Base-by-base conservation (phyloP, 2,329 filamentous ascomycete species). In the Epichloe hybrida region DNA sequence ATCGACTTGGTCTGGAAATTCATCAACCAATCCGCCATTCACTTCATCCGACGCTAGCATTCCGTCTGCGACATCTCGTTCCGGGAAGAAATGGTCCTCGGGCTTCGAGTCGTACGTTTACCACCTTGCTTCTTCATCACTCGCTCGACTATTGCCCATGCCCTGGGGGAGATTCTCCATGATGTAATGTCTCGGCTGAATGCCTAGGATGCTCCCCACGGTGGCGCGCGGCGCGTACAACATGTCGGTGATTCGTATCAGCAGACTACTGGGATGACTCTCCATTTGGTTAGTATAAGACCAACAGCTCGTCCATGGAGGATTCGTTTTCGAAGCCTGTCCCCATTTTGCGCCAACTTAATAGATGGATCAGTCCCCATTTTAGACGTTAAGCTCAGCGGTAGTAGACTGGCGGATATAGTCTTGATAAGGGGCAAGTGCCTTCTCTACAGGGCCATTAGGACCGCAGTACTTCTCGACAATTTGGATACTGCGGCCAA, bases 161-260 rank as follows among this genome's bases (percentile, higher is more conserved):
- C 83, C 84, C 54, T 77, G 79, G 23, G 87, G 68, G 2, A 86
- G 71, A 60, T 88, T 88, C 62, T 88, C 84, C 85, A 88, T 88
- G 58, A 88, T 72, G 53, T 88, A 84, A 56, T 87, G 83, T 1
- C 78, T 79, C 0, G 85, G 84, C 0, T 81, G 78, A 1, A 75
- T 66, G 4, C 81, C 75, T 0, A 86, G 56, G 0, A 80, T 57
- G 1, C 76, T 73, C 0, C 84, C 84, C 1, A 88, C 59, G 0
- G 80, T 79, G 0, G 65, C 57, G 9, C 74, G 71, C 0, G 75
- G 71, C 0, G 75, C 73, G 48, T 78, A 74, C 0, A 87, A 69
- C 52, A 88, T 79, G 62, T 88, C 83, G 23, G 80, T 84, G 58
- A 88, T 88, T 48, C 83, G 79, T 5, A 86, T 78, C 1, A 88